Percentiles rank a stretch among this genome's conserved stretches.
These are phyloP conservation scores for Euphrasia arctica DNA, from an alignment of 305 asterid species.

Conservation along the genomic window DNA sequence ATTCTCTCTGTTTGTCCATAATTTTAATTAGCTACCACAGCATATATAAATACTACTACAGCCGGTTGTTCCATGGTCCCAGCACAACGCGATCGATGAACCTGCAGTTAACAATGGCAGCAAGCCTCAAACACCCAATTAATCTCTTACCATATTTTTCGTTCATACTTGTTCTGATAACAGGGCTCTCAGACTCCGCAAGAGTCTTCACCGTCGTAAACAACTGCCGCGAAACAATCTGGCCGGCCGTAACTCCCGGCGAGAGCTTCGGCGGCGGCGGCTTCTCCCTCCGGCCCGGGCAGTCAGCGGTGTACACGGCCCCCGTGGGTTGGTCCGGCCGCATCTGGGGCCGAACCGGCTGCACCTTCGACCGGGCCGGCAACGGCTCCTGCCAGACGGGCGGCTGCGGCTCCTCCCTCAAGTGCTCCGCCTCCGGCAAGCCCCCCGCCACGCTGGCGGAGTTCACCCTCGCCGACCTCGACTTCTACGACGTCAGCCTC, in stretches of 20 bases:
- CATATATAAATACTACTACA: no score
- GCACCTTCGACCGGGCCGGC: constrained; percentile 68
- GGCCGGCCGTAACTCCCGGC: constrained; percentile 85
- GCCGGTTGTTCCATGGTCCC: no score
- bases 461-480: constrained; percentile 53
- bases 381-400: constrained; percentile 78
- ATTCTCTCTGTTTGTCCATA: neutral
- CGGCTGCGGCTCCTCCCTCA: constrained; percentile 64
- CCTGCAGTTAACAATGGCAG: constrained; percentile 22
- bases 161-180: constrained; percentile 24
- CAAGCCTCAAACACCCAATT: neutral
- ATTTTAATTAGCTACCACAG: no score
- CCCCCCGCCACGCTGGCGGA: constrained; percentile 82
- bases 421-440: constrained; percentile 56
- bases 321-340: constrained; percentile 79
- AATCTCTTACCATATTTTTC: constrained; percentile 1
- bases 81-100: no score
- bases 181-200: constrained; percentile 46
- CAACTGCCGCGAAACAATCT: constrained; percentile 72
- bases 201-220: constrained; percentile 76
- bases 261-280: constrained; percentile 72
- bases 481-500: constrained; percentile 88
- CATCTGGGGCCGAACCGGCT: constrained; percentile 85
- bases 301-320: constrained; percentile 55
- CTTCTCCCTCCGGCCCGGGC: constrained; percentile 51